Base-by-base conservation (phyloP, 2,329 filamentous ascomycete species). In the Colletotrichum sp. region DNA sequence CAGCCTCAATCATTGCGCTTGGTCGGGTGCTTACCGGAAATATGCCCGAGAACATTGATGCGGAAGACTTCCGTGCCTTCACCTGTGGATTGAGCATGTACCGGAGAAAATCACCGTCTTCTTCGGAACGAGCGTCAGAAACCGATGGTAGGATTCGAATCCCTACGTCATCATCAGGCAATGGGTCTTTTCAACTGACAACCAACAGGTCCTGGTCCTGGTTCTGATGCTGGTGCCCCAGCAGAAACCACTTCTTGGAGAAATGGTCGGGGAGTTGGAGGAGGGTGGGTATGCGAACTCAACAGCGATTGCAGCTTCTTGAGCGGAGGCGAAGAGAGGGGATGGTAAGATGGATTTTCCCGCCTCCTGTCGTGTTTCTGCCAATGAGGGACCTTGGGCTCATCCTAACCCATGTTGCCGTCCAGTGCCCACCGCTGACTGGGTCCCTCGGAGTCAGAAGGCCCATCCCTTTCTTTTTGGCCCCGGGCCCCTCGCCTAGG, bases 261-360 rank as follows among this genome's bases (percentile, higher is more conserved):
- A 78, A 85, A 84, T 76, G 91, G 90, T 0, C 88, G 85, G 27
- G 94, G 93, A 25, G 90, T 96, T 52, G 88, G 89, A 30, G 95
- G 95, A 48, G 94, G 93, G 32, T 99, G 96, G 96, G 89, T 91
- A 55, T 96, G 95, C 82, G 90, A 92, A 75, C 82, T 91, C 69
- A 96, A 98, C 85, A 95, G 95, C 19, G 95, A 98, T 83, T 98
- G 96, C 81, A 93, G 91, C 75, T 98, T 96, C 84, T 87, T 98
- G 79, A 91, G 89, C 70, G 90, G 90, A 71, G 96, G 96, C 9
- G 93, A 94, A 80, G 96, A 98, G 85, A 90, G 96, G 86, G 96
- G 96, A 82, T 98, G 96, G 96, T 97, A 81, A 83, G 90, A 88
- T 74, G 60, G 59, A 76, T 34, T 69, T 73, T 52, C 65, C 65